Evolutionary conservation across 495 filamentous ascomycete genomes (phyloP).

Genomic region (Patellaria atrata): DNA sequence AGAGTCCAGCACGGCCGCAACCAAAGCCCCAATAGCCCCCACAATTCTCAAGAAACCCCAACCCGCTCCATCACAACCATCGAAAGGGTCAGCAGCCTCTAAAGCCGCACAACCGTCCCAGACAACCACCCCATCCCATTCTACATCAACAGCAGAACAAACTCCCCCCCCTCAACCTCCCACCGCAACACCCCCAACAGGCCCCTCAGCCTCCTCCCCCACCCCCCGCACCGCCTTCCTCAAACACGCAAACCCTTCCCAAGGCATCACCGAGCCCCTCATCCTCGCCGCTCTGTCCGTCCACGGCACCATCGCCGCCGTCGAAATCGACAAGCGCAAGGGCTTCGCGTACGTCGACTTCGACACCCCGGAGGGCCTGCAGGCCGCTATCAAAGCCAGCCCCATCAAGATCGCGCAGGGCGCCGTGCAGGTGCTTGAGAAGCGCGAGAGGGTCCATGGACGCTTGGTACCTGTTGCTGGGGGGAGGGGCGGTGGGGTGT

Average conservation of each 20-base stretch:
- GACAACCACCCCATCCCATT: slow-evolving; percentile 20
- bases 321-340: slow-evolving; percentile 86
- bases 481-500: too few species aligned
- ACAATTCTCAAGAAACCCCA: slow-evolving; percentile 17
- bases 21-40: slow-evolving; percentile 13
- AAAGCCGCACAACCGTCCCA: slow-evolving; percentile 15
- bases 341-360: slow-evolving; percentile 89
- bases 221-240: slow-evolving; percentile 53
- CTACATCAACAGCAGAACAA: slow-evolving; percentile 18
- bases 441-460: slow-evolving; percentile 39
- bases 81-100: slow-evolving; percentile 18
- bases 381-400: slow-evolving; percentile 66
- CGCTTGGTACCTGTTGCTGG: too few species aligned
- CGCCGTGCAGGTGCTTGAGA: slow-evolving; percentile 71
- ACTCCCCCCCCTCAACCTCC: slow-evolving; percentile 26
- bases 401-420: slow-evolving; percentile 70
- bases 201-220: slow-evolving; percentile 18
- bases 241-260: slow-evolving; percentile 82
- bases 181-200: slow-evolving; percentile 12
- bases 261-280: slow-evolving; percentile 71
- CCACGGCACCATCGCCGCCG: slow-evolving; percentile 57
- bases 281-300: slow-evolving; percentile 54
- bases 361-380: slow-evolving; percentile 49
- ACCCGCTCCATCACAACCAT: slow-evolving; percentile 10
- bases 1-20: slow-evolving; percentile 12